These are phyloP conservation scores for Heterobasidion parviporum DNA, from an alignment of 1,284 basidiomycete genomes.

Conservation along the genomic window DNA sequence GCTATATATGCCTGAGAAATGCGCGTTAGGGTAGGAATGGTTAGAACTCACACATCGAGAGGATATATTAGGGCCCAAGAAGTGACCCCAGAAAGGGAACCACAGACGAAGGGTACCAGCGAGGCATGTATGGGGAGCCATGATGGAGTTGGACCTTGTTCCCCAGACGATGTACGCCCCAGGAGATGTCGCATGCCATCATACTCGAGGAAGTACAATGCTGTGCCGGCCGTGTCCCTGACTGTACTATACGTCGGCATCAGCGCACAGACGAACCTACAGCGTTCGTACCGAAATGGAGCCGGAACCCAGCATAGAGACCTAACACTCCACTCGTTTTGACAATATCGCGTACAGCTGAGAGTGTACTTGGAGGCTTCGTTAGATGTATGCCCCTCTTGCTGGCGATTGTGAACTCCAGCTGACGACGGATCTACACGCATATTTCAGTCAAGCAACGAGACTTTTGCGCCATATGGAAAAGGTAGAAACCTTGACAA, in stretches of 20 bases:
- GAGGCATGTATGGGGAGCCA: conserved; percentile 75
- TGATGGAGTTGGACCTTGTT: conserved; percentile 65
- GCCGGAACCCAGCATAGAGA: conserved; percentile 75
- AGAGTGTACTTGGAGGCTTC: conserved; percentile 66
- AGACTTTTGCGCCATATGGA: no score
- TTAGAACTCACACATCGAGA: conserved; percentile 61
- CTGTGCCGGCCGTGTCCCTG: conserved; percentile 76
- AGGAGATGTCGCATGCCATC: conserved; percentile 76
- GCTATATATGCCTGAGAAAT: conserved; percentile 28
- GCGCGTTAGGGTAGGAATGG: neutral
- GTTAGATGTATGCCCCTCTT: conserved; percentile 59
- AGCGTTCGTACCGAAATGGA: conserved; percentile 61
- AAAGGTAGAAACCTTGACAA: conserved; percentile 71
- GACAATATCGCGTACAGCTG: conserved; percentile 68
- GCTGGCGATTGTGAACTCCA: conserved; percentile 90
- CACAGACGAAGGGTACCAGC: conserved; percentile 79
- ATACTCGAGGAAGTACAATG: conserved; percentile 83
- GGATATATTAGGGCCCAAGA: conserved; percentile 84
- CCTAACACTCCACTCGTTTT: conserved; percentile 59
- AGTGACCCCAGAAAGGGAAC: conserved; percentile 75
- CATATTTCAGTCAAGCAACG: neutral
- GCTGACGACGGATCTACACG: conserved; percentile 78
- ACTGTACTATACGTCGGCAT: conserved; percentile 30
- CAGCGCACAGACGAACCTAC: neutral
- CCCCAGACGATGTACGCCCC: conserved; percentile 61